Percentiles rank a stretch among this genome's conserved stretches.
Conservation (phyloP, 352 stramenopile genomes). For the Pythium folliculosum region DNA sequence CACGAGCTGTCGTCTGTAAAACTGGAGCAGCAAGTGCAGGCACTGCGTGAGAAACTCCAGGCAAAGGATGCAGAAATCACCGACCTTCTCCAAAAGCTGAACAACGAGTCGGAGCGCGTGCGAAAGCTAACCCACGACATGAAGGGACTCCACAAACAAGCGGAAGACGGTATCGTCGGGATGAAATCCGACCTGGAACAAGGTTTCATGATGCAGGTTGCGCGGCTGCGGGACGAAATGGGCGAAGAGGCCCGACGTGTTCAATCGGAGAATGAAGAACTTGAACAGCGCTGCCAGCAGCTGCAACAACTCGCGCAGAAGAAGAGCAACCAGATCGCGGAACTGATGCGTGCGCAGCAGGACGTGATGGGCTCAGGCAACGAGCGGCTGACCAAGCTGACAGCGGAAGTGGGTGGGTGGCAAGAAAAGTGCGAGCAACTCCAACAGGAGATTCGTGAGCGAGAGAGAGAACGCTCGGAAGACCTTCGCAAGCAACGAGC, state of each 20-base stretch:
- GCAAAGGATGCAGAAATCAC: constrained; percentile 43
- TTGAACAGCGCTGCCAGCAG: constrained; percentile 46
- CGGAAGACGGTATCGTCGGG: constrained; percentile 23
- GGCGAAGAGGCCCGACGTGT: constrained; percentile 25
- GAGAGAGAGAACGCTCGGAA: constrained; percentile 48
- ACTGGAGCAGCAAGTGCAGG: constrained; percentile 52
- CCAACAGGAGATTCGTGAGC: constrained; percentile 45
- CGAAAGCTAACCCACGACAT: constrained; percentile 44
- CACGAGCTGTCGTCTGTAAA: constrained; percentile 41
- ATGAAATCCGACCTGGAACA: constrained; percentile 29
- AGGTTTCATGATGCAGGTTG: constrained; percentile 21
- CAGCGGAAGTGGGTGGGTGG: constrained; percentile 21
- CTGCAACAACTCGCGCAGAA: constrained; percentile 50
- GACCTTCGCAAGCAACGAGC: constrained; percentile 46
- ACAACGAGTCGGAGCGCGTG: constrained; percentile 39
- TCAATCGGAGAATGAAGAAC: constrained; percentile 29
- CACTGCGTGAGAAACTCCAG: constrained; percentile 42
- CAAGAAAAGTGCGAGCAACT: constrained; percentile 48
- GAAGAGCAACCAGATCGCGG: constrained; percentile 57
- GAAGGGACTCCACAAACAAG: constrained; percentile 38
- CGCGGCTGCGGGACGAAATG: constrained; percentile 27
- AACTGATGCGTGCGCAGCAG: constrained; percentile 47
- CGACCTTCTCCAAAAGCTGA: constrained; percentile 41
- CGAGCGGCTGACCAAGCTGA: constrained; percentile 18
- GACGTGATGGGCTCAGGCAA: constrained; percentile 35